These are phyloP conservation scores for Darksidea phi DNA, from an alignment of 495 filamentous ascomycete genomes.

Conservation along the genomic window DNA sequence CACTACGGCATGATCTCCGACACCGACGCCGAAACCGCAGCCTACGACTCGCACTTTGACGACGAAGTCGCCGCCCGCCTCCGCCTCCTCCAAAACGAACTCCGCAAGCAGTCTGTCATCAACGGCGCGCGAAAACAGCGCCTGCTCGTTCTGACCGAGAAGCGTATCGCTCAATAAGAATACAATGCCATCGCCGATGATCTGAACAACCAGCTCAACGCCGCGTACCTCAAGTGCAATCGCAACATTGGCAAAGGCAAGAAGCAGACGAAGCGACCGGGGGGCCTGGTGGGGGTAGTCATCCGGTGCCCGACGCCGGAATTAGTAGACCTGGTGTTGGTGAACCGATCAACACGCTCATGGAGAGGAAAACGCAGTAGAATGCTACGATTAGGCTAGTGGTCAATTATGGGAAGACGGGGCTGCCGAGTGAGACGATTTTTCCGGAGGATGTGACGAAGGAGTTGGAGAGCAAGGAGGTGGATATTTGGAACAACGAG, in stretches of 20 bases:
- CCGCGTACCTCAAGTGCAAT: slow-evolving; percentile 94
- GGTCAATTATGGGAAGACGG: slow-evolving; percentile 70
- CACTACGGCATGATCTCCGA: slow-evolving; percentile 84
- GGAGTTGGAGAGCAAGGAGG: slow-evolving; percentile 63
- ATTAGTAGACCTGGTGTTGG: slow-evolving; percentile 80
- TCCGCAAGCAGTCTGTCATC: slow-evolving; percentile 74
- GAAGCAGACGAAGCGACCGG: slow-evolving; percentile 79
- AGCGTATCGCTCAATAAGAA: slow-evolving; percentile 91
- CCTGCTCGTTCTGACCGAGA: slow-evolving; percentile 81
- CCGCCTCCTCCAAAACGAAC: slow-evolving; percentile 75
- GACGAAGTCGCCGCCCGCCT: slow-evolving; percentile 91
- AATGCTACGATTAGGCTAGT: slow-evolving; percentile 81
- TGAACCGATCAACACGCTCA: slow-evolving; percentile 80
- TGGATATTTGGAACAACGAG: slow-evolving; percentile 51
- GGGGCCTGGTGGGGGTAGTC: slow-evolving; percentile 56
- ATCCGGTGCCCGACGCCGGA: slow-evolving; percentile 52
- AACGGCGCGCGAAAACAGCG: slow-evolving; percentile 89
- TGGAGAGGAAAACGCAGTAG: slow-evolving; percentile 87
- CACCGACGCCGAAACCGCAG: slow-evolving; percentile 58
- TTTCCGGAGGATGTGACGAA: slow-evolving; percentile 61
- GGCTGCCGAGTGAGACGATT: slow-evolving; percentile 61
- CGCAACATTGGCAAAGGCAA: slow-evolving; percentile 90
- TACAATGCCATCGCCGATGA: slow-evolving; percentile 96
- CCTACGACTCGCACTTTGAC: slow-evolving; percentile 87
- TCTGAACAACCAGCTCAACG: slow-evolving; percentile 90